A percentile compares a stretch with the other conserved stretches of the same genome.
Conservation (phyloP, 768 basidiomycete genomes). For the Hygrophoropsis aurantiaca region DNA sequence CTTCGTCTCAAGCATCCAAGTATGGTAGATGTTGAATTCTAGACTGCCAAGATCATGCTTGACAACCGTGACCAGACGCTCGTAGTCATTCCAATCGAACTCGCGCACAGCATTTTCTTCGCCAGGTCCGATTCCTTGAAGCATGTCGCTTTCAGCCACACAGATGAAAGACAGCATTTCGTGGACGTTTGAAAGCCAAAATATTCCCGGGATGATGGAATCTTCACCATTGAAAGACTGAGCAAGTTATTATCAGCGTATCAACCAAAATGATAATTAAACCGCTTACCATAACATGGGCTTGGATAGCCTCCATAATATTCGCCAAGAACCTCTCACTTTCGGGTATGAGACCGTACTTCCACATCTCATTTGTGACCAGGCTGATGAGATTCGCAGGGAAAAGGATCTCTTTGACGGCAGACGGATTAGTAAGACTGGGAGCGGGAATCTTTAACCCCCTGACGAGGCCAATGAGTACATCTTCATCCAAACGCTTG, state of each 20-base stretch:
- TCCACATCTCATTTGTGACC: conserved; percentile 99
- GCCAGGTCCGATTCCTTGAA: conserved; percentile 95
- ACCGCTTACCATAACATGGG: conserved; percentile 99
- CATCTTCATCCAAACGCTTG: conserved; percentile 89
- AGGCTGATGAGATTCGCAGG: conserved; percentile 97
- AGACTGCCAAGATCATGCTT: conserved; percentile 98
- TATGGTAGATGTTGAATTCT: conserved; percentile 99
- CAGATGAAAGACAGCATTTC: conserved; percentile 99
- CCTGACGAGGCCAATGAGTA: conserved; percentile 85
- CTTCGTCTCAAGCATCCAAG: conserved; percentile 99
- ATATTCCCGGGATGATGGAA: conserved; percentile 93
- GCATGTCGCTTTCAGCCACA: conserved; percentile 98
- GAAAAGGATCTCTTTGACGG: conserved; percentile 96
- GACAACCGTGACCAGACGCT: conserved; percentile 94
- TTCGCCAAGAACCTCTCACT: conserved; percentile 98
- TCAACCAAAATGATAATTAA: too few relatives aligned
- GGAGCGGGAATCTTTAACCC: conserved; percentile 92
- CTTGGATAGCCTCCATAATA: conserved; percentile 97
- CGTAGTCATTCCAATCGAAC: conserved; percentile 97
- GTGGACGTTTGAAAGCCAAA: conserved; percentile 99
- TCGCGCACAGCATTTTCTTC: conserved; percentile 89
- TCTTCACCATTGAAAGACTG: conserved; percentile 93
- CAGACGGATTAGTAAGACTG: conserved; percentile 86
- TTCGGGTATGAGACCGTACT: conserved; percentile 94
- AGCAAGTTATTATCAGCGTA: too few relatives aligned